A percentile compares a stretch with the other conserved stretches of the same genome.
These are phyloP conservation scores for Pythium dissotocum DNA, from an alignment of 352 stramenopile genomes.

Conservation along the genomic window DNA sequence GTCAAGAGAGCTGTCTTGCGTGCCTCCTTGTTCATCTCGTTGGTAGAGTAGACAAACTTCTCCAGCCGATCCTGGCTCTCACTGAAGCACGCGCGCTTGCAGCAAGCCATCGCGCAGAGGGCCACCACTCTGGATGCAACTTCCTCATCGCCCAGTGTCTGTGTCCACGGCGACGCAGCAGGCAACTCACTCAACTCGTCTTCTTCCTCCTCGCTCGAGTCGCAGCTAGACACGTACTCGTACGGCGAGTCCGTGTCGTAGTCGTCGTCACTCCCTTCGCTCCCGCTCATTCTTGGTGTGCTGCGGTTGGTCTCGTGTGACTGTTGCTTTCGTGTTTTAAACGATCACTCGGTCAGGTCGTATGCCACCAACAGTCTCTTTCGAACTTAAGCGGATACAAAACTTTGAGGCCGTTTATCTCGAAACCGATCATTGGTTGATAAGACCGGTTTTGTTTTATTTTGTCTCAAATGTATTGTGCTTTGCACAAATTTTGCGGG, in stretches of 20 bases:
- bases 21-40: conserved; percentile 9
- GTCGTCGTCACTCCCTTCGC: not conserved
- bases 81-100: not conserved
- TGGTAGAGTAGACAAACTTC: not conserved
- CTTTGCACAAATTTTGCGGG: too few relatives aligned
- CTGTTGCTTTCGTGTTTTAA: not conserved
- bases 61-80: not conserved
- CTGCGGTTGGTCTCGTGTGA: too few relatives aligned
- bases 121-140: not conserved
- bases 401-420: not conserved
- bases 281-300: not conserved
- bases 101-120: not conserved
- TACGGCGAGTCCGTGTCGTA: conserved; percentile 11
- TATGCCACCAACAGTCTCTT: not conserved
- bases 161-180: not conserved
- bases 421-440: not conserved
- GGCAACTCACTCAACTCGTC: not conserved
- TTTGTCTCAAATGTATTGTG: not conserved
- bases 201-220: not conserved
- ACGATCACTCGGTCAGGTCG: not conserved
- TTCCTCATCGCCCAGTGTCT: not conserved
- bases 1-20: not conserved
- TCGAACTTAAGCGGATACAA: not conserved
- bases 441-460: not conserved
- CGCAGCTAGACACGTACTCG: conserved; percentile 5